phyloP scores from a whole-genome alignment of 2,329 filamentous ascomycete genomes.

The Cyphellophora attinorum region DNA sequence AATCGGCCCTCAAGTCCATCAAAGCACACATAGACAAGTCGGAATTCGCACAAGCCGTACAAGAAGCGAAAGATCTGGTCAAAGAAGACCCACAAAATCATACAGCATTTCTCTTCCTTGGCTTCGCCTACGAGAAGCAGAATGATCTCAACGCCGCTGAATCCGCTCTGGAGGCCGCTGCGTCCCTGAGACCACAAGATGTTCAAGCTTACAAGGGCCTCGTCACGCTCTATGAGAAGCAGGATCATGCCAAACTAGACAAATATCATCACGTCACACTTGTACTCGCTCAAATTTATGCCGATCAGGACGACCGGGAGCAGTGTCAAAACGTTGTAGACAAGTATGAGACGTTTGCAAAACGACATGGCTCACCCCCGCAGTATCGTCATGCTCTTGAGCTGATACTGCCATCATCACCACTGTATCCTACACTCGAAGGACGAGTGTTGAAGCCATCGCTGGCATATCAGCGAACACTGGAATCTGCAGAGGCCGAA shows the following conservation, averaged over 20 bases:
- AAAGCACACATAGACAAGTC: slow-evolving; percentile 67
- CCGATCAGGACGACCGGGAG: slow-evolving; percentile 51
- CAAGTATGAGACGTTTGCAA: slow-evolving; percentile 67
- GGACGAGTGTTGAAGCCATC: slow-evolving; percentile 72
- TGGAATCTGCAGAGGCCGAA: slow-evolving; percentile 72
- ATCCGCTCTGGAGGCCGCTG: slow-evolving; percentile 63
- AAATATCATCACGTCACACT: slow-evolving; percentile 66
- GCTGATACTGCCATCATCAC: slow-evolving; percentile 67
- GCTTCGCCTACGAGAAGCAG: slow-evolving; percentile 72
- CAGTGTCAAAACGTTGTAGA: slow-evolving; percentile 59
- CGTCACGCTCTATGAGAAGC: slow-evolving; percentile 73
- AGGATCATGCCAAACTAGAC: slow-evolving; percentile 57
- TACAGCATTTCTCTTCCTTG: slow-evolving; percentile 79
- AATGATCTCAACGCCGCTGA: slow-evolving; percentile 64
- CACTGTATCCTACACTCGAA: slow-evolving; percentile 73
- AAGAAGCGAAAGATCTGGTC: slow-evolving; percentile 60
- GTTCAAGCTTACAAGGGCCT: slow-evolving; percentile 87
- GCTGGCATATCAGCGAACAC: slow-evolving; percentile 70
- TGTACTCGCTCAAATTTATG: slow-evolving; percentile 65
- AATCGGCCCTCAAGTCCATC: slow-evolving; percentile 72
- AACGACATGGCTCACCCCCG: slow-evolving; percentile 58
- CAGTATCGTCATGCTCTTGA: slow-evolving; percentile 71
- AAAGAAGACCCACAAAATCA: slow-evolving; percentile 68
- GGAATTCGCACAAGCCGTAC: slow-evolving; percentile 67
- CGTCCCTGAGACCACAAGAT: slow-evolving; percentile 62